phyloP scores from a whole-genome alignment of 1,284 basidiomycete genomes.

The Ceratobasidium sp. region DNA sequence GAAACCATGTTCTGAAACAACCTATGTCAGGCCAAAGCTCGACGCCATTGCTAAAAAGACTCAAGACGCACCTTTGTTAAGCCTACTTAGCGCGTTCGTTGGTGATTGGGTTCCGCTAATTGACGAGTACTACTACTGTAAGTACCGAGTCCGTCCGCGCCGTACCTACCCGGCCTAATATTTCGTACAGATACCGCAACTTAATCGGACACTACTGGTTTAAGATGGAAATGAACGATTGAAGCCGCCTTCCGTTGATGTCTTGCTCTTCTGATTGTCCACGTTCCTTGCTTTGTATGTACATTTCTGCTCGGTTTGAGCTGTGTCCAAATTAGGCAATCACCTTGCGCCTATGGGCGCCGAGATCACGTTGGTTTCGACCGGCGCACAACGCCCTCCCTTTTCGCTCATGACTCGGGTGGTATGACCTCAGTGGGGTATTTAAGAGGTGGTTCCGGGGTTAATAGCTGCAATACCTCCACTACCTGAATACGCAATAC shows the following conservation, averaged over 20 bases:
- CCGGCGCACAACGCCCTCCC: constrained; percentile 32
- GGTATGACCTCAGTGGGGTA: constrained; percentile 28
- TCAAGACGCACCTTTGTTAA: constrained; percentile 71
- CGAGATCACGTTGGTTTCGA: constrained; percentile 10
- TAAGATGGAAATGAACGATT: background rate
- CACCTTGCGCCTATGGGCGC: background rate
- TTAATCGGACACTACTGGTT: constrained; percentile 43
- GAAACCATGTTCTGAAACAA: background rate
- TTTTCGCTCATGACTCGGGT: constrained; percentile 15
- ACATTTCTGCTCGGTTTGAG: constrained; percentile 7
- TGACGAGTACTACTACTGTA: constrained; percentile 95
- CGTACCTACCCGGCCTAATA: constrained; percentile 15
- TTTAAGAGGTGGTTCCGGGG: background rate
- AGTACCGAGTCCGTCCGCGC: constrained; percentile 48
- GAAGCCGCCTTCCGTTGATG: background rate
- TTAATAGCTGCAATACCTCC: background rate
- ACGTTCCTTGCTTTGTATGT: constrained; percentile 8
- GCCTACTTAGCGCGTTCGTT: constrained; percentile 76
- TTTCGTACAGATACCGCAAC: constrained; percentile 52
- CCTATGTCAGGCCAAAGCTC: constrained; percentile 71
- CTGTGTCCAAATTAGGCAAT: constrained; percentile 21
- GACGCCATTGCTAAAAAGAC: constrained; percentile 65
- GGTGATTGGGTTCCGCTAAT: constrained; percentile 93
- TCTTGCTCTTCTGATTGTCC: background rate
- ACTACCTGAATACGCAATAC: constrained; percentile 6